These are phyloP conservation scores for Nakazawaea wickerhamii DNA, from an alignment of 805 yeast species.

Conservation along the genomic window DNA sequence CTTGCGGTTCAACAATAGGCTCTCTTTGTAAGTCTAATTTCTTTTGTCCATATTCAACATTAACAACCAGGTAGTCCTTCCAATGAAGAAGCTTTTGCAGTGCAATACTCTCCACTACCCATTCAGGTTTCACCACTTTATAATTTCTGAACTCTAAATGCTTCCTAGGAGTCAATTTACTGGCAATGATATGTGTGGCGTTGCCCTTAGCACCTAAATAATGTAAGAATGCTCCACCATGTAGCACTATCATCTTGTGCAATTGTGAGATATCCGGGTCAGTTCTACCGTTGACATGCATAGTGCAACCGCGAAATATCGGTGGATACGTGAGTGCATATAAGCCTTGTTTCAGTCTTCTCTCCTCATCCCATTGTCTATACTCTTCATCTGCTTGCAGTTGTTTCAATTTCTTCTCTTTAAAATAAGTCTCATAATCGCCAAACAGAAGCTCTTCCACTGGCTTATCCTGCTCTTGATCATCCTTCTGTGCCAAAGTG, in stretches of 20 bases:
- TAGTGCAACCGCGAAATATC: conserved; percentile 56
- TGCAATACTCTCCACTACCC: conserved; percentile 69
- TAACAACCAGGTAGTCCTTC: conserved; percentile 57
- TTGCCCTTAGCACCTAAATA: conserved; percentile 63
- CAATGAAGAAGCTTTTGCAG: conserved; percentile 51
- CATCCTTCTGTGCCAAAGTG: conserved; percentile 2
- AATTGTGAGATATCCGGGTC: conserved; percentile 70
- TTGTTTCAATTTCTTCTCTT: conserved; percentile 56
- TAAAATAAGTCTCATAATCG: conserved; percentile 61
- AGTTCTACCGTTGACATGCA: conserved; percentile 89
- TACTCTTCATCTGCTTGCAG: conserved; percentile 49
- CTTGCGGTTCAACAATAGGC: conserved; percentile 6
- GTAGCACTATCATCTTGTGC: conserved; percentile 60
- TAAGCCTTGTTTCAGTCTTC: conserved; percentile 21
- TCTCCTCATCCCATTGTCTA: conserved; percentile 40
- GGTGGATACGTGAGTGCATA: conserved; percentile 21
- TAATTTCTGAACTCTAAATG: conserved; percentile 55
- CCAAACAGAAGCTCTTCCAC: conserved; percentile 52
- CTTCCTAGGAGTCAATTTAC: conserved; percentile 73
- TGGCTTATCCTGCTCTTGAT: conserved; percentile 16
- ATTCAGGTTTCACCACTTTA: conserved; percentile 74
- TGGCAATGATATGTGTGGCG: conserved; percentile 84
- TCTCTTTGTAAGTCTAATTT: conserved; percentile 26
- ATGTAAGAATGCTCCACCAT: conserved; percentile 78
- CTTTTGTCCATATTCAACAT: conserved; percentile 50